Base-by-base conservation (phyloP, 495 filamentous ascomycete species). In the Penicillium cosmopolitanum region DNA sequence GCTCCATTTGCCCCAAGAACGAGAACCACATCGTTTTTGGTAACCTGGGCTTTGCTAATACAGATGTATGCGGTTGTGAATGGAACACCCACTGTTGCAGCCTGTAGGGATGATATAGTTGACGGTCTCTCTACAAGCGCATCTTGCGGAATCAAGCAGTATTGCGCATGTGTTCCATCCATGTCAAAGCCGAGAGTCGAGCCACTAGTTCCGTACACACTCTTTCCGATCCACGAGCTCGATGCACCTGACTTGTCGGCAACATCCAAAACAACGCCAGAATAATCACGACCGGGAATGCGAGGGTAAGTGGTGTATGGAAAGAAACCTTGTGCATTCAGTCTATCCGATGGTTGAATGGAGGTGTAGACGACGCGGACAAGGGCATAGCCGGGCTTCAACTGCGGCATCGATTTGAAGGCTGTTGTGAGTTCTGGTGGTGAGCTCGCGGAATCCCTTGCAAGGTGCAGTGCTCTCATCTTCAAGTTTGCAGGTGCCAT, bases 271-370 rank as follows among this genome's bases (percentile, higher is more conserved):
- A 67, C 65, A 11, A 35, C 42, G 5, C 65, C 65, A 28, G 58
- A 62, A 47, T 63, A 71, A 55, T 76, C 73, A 16, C 76, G 76
- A 12, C 78, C 78, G 11, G 76, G 75, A 15, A 78, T 53, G 28
- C 75, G 72, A 2, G 77, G 77, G 46, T 61, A 76, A 2, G 58
- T 79, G 35, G 73, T 79, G 48, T 53, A 63, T 52, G 66, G 66
- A 58, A 79, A 79, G 4, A 48, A 31, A 12, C 73, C 75, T 57
- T 73, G 65, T 9, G 66, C 61, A 52, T 80, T 78, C 9, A 80
- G 55, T 25, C 76, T 60, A 60, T 80, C 76, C 44, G 70, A 72
- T 48, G 77, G 77, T 50, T 80, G 75, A 50, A 78, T 75, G 28
- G 58, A 67, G 15, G 65, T 21, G 47, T 64, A 62, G 21, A 50